Evolutionary conservation across 352 stramenopile species (phyloP), one percentile per base, ranked within the genome.

Genomic region (Phytopythium montanum): DNA sequence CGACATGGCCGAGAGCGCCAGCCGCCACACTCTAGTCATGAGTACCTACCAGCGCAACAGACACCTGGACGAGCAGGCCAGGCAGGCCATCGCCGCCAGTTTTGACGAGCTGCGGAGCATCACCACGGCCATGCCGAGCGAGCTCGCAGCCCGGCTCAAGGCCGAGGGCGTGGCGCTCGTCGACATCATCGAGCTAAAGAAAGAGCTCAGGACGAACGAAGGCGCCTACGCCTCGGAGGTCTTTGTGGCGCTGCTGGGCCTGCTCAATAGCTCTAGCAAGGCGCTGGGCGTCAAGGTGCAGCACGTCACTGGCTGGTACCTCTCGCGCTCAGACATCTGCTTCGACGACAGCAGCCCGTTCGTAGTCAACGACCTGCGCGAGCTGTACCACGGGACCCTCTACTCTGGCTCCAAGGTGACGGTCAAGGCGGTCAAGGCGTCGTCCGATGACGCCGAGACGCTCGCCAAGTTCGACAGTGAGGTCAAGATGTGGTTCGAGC

Each of bases 341-440:
- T 72, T 64, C 48, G 55, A 58, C 36, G 21, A 59, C 19, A n/a
- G 29, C 9, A 60, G 48, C 50, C 66, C 66, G n/a, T 73, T 70
- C 42, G 39, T 59, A 1, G 56, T 58, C 7, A 54, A 50, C 45
- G 19, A 63, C 25, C 49, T 59, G 8, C 66, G 42, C 25, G 62
- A 38, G 33, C 21, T 73, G 28, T 45, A 73, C 36, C 49, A 60
- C 36, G 62, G 58, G 23, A 67, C 49, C 19, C 23, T 70, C 18
- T 38, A 39, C 38, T 62, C 58, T 18, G 62, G 66, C 19, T 51
- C 58, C 14, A 36, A 53, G 9, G 66, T 73, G 50, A 61, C 59
- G 3, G 42, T 73, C 38, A 61, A 61, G 8, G 52, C 59, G 13
- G 62, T 73, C 36, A 28, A 54, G 12, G 62, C 45, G 26, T 51